Evolutionary conservation across 257 asterid genomes (phyloP).

Genomic region (Solanum ahanhuiri): DNA sequence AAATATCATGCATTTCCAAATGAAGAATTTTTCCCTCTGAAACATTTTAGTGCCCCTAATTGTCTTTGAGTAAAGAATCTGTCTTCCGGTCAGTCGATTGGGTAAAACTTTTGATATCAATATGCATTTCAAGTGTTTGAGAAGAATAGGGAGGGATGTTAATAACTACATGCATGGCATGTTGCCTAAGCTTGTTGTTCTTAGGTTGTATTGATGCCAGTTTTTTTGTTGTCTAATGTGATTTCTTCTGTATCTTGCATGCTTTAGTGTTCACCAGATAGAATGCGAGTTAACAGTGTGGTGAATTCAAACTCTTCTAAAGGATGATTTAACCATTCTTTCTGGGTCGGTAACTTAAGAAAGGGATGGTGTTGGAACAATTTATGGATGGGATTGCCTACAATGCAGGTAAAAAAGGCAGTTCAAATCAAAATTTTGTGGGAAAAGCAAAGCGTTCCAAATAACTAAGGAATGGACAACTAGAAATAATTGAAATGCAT

Average conservation of each 20-base stretch:
- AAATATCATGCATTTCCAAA: background rate
- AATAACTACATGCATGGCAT: background rate
- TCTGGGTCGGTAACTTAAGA: background rate
- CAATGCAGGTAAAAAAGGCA: background rate
- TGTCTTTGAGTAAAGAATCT: background rate
- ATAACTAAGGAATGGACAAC: background rate
- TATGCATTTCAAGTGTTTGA: background rate
- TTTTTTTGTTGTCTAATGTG: background rate
- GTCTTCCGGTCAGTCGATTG: background rate
- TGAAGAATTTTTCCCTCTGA: background rate
- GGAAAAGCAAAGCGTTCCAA: background rate
- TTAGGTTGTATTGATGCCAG: background rate
- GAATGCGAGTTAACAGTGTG: background rate
- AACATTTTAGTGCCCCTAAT: background rate
- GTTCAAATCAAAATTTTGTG: background rate
- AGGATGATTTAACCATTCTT: background rate
- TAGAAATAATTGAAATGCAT: background rate
- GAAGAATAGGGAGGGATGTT: background rate
- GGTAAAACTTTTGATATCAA: background rate
- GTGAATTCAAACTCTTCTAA: background rate
- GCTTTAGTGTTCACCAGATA: background rate
- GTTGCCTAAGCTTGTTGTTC: background rate
- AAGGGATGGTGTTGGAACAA: background rate
- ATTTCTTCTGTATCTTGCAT: background rate
- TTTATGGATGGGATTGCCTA: background rate